Percentiles rank a stretch among this genome's conserved stretches.
Conservation (phyloP, 495 filamentous ascomycete genomes). For the Penicillium mononematosum region DNA sequence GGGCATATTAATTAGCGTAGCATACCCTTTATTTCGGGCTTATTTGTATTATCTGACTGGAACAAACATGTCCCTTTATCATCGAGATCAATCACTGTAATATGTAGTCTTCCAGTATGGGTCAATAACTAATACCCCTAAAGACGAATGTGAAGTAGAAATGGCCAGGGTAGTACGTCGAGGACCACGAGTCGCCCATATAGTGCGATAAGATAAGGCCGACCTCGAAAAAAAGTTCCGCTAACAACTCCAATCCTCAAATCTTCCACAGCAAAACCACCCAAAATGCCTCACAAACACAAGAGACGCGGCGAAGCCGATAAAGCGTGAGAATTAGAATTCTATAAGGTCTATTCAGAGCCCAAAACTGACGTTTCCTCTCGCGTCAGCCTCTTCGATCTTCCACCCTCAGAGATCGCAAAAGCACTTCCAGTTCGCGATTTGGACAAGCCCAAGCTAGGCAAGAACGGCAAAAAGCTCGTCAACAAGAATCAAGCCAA, state of each 20-base stretch:
- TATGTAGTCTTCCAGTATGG: not conserved
- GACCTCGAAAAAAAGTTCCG: constrained; percentile 27
- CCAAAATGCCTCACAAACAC: constrained; percentile 83
- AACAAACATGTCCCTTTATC: not conserved
- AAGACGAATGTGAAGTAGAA: not conserved
- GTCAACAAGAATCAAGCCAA: constrained; percentile 26
- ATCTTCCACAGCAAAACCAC: constrained; percentile 15
- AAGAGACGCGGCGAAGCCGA: constrained; percentile 56
- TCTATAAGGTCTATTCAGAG: too few species aligned
- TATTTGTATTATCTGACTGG: constrained; percentile 12
- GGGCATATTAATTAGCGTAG: constrained; percentile 28
- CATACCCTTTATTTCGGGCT: constrained; percentile 28
- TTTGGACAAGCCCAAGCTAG: constrained; percentile 25
- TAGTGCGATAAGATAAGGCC: constrained; percentile 12
- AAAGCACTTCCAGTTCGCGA: constrained; percentile 62
- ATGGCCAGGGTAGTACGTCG: not conserved
- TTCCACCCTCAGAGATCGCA: constrained; percentile 70
- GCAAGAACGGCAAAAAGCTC: constrained; percentile 16
- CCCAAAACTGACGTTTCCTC: not conserved
- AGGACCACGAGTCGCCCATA: not conserved
- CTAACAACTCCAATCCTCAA: constrained; percentile 15
- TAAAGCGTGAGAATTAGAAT: constrained; percentile 31
- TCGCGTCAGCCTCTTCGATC: constrained; percentile 57
- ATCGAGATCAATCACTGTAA: not conserved
- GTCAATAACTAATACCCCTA: not conserved